Base-by-base conservation (phyloP, 169 alveolate species). In the Plasmodium gallinaceum region DNA sequence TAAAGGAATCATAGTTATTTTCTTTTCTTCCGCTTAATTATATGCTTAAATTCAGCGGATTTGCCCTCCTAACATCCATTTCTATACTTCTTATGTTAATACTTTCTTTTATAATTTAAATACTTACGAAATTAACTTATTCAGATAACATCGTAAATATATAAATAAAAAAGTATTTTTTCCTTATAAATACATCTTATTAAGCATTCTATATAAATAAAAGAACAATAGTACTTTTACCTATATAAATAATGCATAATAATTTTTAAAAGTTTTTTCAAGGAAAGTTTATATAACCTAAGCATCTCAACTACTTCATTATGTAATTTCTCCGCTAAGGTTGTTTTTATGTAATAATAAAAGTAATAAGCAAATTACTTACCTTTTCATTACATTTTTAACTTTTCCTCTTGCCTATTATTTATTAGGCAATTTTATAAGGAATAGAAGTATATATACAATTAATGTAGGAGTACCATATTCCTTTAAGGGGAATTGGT, bases 11-110 rank as follows among this genome's bases (percentile, higher is more conserved):
- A 88, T 73, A 6, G 88, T 88, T 83, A 83, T 66, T 91, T 92
- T 92, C 93, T 86, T 95, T 93, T 95, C 98, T 97, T 95, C 97
- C 98, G 97, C 97, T 95, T 95, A 95, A 85, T 96, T 93, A 94
- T 93, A 94, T 95, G 96, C 96, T 93, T 93, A 93, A 94, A 95
- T 94, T 95, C 96, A 88, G 97, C 97, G 97, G 96, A 97, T 95
- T 90, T 73, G 93, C 98, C 94, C 93, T 93, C 95, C 74, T 70
- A 76, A 48, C 69, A 45, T 74, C 43, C 48, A 16, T 74, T 43
- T 78, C 83, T 46, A 71, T 32, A 46, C 10, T 57, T 14, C 20
- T 5, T 0, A 24, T 58, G 42, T 20, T 71, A 45, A 1, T 1
- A 71, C 45, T 32, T 60, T 5, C 24, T 18, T 52, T 37, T 10